phyloP scores from a whole-genome alignment of 768 basidiomycete species.

The Lactifluus pinguis region DNA sequence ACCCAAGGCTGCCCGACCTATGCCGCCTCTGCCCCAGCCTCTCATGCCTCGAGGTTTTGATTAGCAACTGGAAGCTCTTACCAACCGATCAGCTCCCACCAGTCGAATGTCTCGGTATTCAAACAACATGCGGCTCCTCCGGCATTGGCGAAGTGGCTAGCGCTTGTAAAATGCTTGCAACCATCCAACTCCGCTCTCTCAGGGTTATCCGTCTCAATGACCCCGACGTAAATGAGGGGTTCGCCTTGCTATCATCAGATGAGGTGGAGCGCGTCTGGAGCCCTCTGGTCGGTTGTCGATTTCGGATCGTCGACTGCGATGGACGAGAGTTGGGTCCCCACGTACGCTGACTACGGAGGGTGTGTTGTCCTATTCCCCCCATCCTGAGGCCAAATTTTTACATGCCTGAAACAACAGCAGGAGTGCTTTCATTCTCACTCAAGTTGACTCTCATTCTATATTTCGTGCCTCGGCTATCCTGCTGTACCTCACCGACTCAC shows the following conservation, averaged over 20 bases:
- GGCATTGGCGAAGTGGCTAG: neutral
- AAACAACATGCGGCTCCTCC: neutral
- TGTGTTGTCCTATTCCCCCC: neutral
- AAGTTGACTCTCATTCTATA: neutral
- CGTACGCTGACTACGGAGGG: neutral
- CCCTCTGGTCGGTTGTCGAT: neutral
- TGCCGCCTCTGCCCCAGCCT: constrained; percentile 1
- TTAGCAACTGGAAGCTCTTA: constrained; percentile 1
- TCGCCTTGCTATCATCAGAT: neutral
- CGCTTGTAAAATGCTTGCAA: constrained; percentile 3
- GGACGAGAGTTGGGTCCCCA: constrained; percentile 2
- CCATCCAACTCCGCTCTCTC: neutral
- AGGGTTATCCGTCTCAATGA: constrained; percentile 1
- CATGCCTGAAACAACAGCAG: neutral
- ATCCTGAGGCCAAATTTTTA: neutral
- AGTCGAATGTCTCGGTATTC: neutral
- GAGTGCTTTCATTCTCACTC: neutral
- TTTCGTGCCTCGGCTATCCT: neutral
- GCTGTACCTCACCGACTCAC: neutral
- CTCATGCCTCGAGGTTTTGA: constrained; percentile 3
- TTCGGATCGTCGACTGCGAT: constrained; percentile 5
- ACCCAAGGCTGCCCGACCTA: neutral
- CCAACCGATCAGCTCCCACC: neutral
- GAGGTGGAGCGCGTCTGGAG: constrained; percentile 8
- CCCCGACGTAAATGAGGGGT: neutral